These are phyloP conservation scores for Flaveria linearis DNA, from an alignment of 129 eudicot species.

Conservation along the genomic window DNA sequence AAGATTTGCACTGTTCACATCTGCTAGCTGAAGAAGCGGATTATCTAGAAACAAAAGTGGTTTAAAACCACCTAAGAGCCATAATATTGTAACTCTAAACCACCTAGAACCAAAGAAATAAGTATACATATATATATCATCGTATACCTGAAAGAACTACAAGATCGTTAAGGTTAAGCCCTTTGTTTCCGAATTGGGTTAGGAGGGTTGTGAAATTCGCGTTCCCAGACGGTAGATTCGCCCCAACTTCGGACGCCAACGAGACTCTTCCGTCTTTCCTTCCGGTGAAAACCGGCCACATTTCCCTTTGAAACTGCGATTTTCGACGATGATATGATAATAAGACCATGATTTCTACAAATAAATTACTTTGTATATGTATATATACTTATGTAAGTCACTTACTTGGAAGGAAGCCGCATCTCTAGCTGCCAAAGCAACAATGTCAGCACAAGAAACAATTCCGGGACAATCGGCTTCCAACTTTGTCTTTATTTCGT, in stretches of 20 bases:
- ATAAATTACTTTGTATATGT: not conserved
- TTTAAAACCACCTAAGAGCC: too few species aligned
- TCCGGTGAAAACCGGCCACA: conserved; percentile 56
- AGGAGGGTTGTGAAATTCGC: conserved; percentile 48
- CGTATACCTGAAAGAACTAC: conserved; percentile 54
- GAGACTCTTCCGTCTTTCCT: conserved; percentile 57
- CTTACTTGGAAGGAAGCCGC: conserved; percentile 58
- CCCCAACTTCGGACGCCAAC: conserved; percentile 41
- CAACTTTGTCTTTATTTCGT: conserved; percentile 46
- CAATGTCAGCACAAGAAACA: conserved; percentile 66
- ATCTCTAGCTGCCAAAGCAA: conserved; percentile 61
- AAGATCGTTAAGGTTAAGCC: conserved; percentile 49
- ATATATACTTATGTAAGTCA: not conserved
- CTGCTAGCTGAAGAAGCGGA: too few species aligned
- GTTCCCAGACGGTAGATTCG: conserved; percentile 43
- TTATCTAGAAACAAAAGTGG: too few species aligned
- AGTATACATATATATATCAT: not conserved
- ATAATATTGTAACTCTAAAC: too few species aligned
- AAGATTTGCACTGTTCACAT: too few species aligned
- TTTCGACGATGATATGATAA: not conserved
- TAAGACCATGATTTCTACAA: not conserved
- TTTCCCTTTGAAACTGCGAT: conserved; percentile 43
- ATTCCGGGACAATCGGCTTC: conserved; percentile 44
- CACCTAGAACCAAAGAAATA: too few species aligned
- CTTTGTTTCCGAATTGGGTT: conserved; percentile 37